phyloP scores from a whole-genome alignment of 1,284 basidiomycete genomes.

The Xanthoconium separans region DNA sequence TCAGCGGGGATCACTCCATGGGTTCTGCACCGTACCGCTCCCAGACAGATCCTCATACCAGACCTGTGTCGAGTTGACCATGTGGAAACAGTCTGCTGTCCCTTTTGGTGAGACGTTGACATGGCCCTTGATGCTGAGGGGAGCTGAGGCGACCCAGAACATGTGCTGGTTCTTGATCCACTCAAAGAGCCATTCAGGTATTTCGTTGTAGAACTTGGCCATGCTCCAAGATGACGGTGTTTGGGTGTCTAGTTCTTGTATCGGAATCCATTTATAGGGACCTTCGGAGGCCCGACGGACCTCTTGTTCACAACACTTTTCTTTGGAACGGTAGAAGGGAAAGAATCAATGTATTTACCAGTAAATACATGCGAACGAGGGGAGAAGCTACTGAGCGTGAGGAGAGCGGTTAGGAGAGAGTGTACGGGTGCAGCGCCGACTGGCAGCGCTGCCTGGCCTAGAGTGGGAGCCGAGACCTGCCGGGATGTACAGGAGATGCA shows the following conservation, averaged over 20 bases:
- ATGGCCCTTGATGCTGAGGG: slow-evolving; percentile 45
- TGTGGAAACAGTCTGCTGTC: slow-evolving; percentile 44
- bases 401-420: too few species aligned
- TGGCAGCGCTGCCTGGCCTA: too few species aligned
- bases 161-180: slow-evolving; percentile 52
- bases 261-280: too few species aligned
- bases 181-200: slow-evolving; percentile 42
- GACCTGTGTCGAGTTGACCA: slow-evolving; percentile 42
- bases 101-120: slow-evolving; percentile 58
- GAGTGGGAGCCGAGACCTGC: too few species aligned
- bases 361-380: too few species aligned
- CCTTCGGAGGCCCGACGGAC: too few species aligned
- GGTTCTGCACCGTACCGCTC: slow-evolving; percentile 38
- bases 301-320: too few species aligned
- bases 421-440: too few species aligned
- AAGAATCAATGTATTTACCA: too few species aligned
- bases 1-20: background rate
- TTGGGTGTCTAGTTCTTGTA: slow-evolving; percentile 5
- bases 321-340: too few species aligned
- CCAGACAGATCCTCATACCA: slow-evolving; percentile 59
- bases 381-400: too few species aligned
- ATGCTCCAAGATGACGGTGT: slow-evolving; percentile 28
- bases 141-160: slow-evolving; percentile 58
- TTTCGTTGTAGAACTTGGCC: slow-evolving; percentile 47
- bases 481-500: too few species aligned